Base-by-base conservation (phyloP, 768 basidiomycete species). In the Tricholoma matsutake region DNA sequence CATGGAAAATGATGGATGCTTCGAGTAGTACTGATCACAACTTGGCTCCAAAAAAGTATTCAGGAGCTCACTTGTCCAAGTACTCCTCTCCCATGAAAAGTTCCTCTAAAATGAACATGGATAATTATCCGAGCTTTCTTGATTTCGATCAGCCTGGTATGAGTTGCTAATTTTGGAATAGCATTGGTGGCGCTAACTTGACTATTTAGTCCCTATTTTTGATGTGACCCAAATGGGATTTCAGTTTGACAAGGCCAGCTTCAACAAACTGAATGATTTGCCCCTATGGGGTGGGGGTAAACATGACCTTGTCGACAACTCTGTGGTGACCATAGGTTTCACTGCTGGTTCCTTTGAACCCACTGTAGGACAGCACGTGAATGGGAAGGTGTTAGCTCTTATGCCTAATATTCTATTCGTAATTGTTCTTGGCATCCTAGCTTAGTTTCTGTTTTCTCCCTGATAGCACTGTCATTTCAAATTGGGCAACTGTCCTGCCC, bases 401-500 rank as follows among this genome's bases (percentile, higher is more conserved):
- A 52, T 52, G 51, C 51, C 51, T 29, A 52, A 52, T 10, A 52
- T 52, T n/a, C 51, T 52, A 9, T 52, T 52, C n/a, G 51, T 52
- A 16, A 52, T 52, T 32, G 51, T 52, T 18, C 16, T 52, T 29
- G 51, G 51, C 16, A 32, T 52, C 22, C 25, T 28, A 49, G 51
- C 51, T 32, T 52, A 49, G 20, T 25, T 49, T 28, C 47, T 25
- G 37, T 39, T 16, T 39, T 37, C 37, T 37, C 37, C 37, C 37
- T 37, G 37, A 37, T 37, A 37, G 37, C 37, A 43, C 41, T 43
- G 41, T 43, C 41, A 43, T 43, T 43, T 43, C n/a, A 43, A 43
- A 43, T 43, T 43, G 41, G 41, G 41, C 9, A n/a, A 43, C 41
- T 43, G 41, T 43, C 41, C 41, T 18, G 41, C 41, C 41, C n/a